Percentiles rank a stretch among this genome's conserved stretches.
Conservation (phyloP, 73 alveolate genomes). For the Tetrahymena thermophila region DNA sequence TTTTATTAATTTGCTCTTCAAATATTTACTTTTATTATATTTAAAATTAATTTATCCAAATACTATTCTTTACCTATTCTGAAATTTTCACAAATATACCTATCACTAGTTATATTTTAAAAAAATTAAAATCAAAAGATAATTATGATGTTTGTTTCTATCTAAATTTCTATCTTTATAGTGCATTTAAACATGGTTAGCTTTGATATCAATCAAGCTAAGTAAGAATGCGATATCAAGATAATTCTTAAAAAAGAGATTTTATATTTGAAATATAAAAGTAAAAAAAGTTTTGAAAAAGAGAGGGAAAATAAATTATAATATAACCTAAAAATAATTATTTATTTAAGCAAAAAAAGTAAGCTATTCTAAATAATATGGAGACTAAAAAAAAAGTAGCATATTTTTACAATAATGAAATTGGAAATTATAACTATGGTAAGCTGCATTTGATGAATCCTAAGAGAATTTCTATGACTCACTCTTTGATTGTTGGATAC, state of each 20-base stretch:
- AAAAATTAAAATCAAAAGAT: background rate
- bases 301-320: background rate
- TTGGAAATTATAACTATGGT: constrained; percentile 90
- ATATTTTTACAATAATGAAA: constrained; percentile 81
- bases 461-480: constrained; percentile 91
- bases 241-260: background rate
- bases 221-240: background rate
- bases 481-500: constrained; percentile 78
- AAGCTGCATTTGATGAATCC: constrained; percentile 98
- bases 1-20: too few species aligned
- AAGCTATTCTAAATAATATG: background rate
- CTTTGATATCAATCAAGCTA: background rate
- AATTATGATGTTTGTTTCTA: background rate
- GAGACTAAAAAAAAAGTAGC: constrained; percentile 50
- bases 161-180: background rate
- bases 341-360: background rate
- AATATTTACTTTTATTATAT: too few species aligned
- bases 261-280: background rate
- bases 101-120: background rate
- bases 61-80: too few species aligned
- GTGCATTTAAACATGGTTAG: background rate
- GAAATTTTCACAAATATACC: background rate
- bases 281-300: background rate
- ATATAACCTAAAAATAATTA: background rate
- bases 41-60: too few species aligned